Conservation (phyloP, 345 rosid species). For the Eucalyptus paniculata region DNA sequence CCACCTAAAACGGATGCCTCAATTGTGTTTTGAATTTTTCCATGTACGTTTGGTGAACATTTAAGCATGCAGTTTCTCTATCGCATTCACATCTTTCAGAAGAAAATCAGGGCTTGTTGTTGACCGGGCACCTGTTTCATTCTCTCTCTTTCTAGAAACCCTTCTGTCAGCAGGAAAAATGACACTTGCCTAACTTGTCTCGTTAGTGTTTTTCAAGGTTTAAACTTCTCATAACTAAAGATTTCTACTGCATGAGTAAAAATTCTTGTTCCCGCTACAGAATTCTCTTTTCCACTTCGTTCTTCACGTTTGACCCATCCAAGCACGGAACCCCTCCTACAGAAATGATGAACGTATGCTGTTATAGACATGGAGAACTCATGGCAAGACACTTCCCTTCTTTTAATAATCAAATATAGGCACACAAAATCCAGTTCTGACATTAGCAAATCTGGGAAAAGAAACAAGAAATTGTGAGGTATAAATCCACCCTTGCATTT, state of each 20-base stretch:
- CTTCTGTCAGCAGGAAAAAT: not conserved
- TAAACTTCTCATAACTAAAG: not conserved
- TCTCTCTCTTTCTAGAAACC: not conserved
- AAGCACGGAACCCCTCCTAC: not conserved
- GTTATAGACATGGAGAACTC: not conserved
- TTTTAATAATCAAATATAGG: not conserved
- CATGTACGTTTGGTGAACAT: not conserved
- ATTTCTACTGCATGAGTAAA: not conserved
- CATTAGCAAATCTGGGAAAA: not conserved
- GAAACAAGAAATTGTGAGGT: not conserved
- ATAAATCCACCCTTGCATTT: not conserved
- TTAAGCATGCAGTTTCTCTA: not conserved
- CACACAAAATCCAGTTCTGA: not conserved
- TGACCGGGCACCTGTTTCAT: not conserved
- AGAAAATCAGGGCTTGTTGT: not conserved
- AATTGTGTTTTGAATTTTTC: not conserved
- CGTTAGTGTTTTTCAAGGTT: not conserved
- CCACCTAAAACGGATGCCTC: not conserved
- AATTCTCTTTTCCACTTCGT: not conserved
- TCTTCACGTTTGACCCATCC: not conserved
- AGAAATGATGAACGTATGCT: not conserved
- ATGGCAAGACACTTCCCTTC: not conserved
- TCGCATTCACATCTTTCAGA: not conserved
- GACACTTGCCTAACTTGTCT: not conserved
- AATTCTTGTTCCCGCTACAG: not conserved